A percentile compares a stretch with the other conserved stretches of the same genome.
Conservation (phyloP, 441 rosid genomes). For the Brassica hybrid region DNA sequence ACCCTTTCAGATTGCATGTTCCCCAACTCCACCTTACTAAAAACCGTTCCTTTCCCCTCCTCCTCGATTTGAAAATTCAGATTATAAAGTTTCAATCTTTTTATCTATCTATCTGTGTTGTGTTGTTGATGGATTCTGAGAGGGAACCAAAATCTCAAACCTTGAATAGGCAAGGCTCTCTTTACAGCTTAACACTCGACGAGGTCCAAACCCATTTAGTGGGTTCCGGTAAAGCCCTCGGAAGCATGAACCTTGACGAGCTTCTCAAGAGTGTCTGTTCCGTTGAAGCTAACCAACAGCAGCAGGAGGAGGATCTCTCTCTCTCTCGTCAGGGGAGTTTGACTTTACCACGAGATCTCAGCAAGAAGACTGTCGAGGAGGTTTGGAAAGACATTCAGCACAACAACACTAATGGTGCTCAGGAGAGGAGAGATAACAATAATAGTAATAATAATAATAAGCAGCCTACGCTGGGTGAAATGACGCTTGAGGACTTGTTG, state of each 20-base stretch:
- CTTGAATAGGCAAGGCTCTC: conserved; percentile 49
- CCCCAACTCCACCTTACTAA: conserved; percentile 3
- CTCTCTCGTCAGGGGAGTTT: conserved; percentile 54
- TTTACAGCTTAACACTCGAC: conserved; percentile 61
- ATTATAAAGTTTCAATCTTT: not conserved
- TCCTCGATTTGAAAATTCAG: conserved; percentile 25
- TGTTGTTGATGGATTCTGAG: conserved; percentile 44
- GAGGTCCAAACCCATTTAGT: conserved; percentile 65
- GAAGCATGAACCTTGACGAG: conserved; percentile 67
- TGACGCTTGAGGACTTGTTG: conserved; percentile 94
- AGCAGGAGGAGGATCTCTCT: conserved; percentile 20
- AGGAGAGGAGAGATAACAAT: conserved; percentile 49
- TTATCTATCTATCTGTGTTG: conserved; percentile 22
- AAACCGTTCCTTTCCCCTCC: conserved; percentile 29
- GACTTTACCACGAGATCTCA: conserved; percentile 49
- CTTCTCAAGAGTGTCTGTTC: conserved; percentile 61
- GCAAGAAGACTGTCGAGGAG: conserved; percentile 66
- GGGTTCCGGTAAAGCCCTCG: conserved; percentile 56
- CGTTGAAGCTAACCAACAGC: conserved; percentile 48
- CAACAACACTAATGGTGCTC: conserved; percentile 29
- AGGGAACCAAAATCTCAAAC: conserved; percentile 44
- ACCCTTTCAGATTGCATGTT: conserved; percentile 41
- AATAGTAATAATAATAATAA: conserved; percentile 71
- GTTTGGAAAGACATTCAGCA: conserved; percentile 67
- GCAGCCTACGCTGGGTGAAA: conserved; percentile 82